Conservation (phyloP, 164 flowering plant genomes). For the Malania oleifera region DNA sequence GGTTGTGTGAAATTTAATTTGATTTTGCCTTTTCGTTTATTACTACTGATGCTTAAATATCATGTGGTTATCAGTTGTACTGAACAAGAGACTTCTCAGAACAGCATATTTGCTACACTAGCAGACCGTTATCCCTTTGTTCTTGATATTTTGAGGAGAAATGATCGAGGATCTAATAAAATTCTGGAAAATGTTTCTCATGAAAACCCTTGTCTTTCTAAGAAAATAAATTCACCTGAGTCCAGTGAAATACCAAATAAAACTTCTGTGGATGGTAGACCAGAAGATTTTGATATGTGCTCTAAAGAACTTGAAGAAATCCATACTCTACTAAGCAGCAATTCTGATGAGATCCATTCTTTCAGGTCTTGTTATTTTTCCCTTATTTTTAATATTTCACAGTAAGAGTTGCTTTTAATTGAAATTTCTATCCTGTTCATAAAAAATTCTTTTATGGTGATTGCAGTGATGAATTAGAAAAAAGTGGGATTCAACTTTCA, state of each 20-base stretch:
- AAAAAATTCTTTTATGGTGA: conserved; percentile 5
- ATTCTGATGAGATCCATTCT: conserved; percentile 19
- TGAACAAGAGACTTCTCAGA: conserved; percentile 28
- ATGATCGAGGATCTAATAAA: conserved; percentile 19
- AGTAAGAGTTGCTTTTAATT: background rate
- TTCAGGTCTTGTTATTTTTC: conserved; percentile 28
- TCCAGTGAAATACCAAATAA: conserved; percentile 14
- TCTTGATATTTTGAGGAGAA: conserved; percentile 43
- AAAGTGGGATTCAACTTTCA: conserved; percentile 17
- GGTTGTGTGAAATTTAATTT: background rate
- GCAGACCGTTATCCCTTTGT: conserved; percentile 66
- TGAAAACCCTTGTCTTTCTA: conserved; percentile 14
- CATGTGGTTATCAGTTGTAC: conserved; percentile 24
- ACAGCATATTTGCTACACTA: conserved; percentile 57
- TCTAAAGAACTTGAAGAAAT: conserved; percentile 24
- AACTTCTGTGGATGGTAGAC: conserved; percentile 15
- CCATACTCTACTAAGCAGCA: conserved; percentile 11
- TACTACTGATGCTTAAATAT: conserved; percentile 4
- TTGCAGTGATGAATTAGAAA: conserved; percentile 8
- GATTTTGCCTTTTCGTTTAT: background rate
- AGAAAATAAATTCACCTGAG: conserved; percentile 15
- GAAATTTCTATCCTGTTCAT: background rate
- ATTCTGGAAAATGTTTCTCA: conserved; percentile 10
- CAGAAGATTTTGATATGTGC: conserved; percentile 20
- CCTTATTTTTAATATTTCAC: conserved; percentile 1